These are phyloP conservation scores for Davidsoniella neocaledoniae DNA, from an alignment of 2,329 filamentous ascomycete species.

Conservation along the genomic window DNA sequence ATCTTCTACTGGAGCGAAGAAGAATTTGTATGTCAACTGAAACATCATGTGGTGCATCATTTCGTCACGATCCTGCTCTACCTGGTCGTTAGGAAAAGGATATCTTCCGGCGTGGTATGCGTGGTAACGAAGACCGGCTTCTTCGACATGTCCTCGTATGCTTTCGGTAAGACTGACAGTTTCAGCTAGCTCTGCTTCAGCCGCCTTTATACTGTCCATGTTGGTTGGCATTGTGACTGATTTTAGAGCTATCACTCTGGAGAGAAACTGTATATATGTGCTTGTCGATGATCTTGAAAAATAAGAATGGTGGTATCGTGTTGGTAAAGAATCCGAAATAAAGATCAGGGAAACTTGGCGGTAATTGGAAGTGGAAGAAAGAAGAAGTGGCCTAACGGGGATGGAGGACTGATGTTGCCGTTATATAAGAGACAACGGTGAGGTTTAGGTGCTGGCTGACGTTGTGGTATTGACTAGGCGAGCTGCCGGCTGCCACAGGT, in stretches of 20 bases:
- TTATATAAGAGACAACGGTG: no score
- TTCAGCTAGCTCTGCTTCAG: conserved; percentile 13
- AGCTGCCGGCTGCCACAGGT: no score
- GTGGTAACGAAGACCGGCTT: conserved; percentile 29
- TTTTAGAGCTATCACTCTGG: not conserved
- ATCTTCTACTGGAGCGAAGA: conserved; percentile 27
- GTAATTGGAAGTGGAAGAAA: conserved; percentile 11
- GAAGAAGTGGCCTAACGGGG: not conserved
- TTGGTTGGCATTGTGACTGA: not conserved
- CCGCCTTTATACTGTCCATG: not conserved
- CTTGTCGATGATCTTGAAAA: not conserved
- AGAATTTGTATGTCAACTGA: conserved; percentile 24
- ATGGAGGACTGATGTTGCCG: not conserved
- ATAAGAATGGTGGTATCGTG: conserved; percentile 1
- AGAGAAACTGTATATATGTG: no score
- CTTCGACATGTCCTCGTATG: conserved; percentile 26
- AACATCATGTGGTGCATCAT: conserved; percentile 25
- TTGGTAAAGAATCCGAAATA: conserved; percentile 7
- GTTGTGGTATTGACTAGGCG: no score
- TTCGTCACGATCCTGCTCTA: conserved; percentile 26
- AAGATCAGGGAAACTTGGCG: not conserved
- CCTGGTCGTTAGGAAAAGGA: conserved; percentile 27
- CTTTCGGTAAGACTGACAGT: conserved; percentile 26
- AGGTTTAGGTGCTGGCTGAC: no score
- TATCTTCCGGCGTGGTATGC: conserved; percentile 24